Conservation (phyloP, 768 basidiomycete genomes). For the Leccinum uliginosum region DNA sequence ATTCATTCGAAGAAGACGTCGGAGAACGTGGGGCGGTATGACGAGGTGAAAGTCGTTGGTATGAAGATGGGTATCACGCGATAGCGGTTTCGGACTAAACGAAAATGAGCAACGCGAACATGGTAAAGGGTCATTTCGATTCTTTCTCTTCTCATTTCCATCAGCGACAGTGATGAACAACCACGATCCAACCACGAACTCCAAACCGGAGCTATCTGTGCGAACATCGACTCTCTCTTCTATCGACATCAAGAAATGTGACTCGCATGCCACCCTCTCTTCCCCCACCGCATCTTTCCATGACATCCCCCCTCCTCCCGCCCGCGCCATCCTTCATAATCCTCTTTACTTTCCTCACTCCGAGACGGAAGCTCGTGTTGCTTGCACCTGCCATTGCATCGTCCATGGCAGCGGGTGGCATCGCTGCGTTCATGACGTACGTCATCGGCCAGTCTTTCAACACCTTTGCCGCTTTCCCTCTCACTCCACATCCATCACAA, state of each 20-base stretch:
- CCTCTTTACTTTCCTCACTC: conserved; percentile 63
- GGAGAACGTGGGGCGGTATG: no score
- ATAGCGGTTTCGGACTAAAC: conserved; percentile 17
- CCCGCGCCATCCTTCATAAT: conserved; percentile 54
- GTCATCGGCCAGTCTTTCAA: conserved; percentile 77
- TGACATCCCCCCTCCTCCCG: conserved; percentile 19
- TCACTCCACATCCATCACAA: conserved; percentile 36
- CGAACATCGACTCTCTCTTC: conserved; percentile 17
- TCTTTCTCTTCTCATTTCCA: conserved; percentile 13
- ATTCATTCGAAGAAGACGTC: no score
- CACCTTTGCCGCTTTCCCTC: conserved; percentile 58
- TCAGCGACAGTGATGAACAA: conserved; percentile 28
- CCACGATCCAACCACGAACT: conserved; percentile 19
- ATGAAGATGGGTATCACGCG: no score
- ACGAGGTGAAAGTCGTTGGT: no score
- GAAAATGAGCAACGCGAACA: conserved; percentile 16
- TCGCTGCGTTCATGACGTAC: conserved; percentile 84
- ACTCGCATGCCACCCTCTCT: conserved; percentile 1
- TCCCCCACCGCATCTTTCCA: conserved; percentile 14
- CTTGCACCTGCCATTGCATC: conserved; percentile 61
- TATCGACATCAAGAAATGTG: conserved; percentile 17
- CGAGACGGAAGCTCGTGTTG: conserved; percentile 50
- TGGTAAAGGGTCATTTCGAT: conserved; percentile 1
- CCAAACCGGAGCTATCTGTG: conserved; percentile 17
- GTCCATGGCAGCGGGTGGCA: conserved; percentile 60